Evolutionary conservation across 345 rosid genomes (phyloP).

Genomic region (Geranium rotundifolium): DNA sequence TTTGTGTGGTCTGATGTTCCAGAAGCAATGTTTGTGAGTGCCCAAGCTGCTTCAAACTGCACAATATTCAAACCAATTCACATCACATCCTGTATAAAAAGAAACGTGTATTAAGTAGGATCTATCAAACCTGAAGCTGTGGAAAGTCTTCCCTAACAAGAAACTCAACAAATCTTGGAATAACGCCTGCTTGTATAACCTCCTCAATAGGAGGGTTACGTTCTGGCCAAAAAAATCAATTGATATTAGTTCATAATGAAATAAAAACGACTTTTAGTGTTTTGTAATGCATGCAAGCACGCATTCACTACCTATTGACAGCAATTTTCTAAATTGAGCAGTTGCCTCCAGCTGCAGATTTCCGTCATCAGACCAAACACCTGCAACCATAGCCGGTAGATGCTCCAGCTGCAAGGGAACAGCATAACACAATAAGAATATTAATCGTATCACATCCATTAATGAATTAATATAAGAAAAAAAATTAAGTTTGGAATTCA

Average conservation of each 20-base stretch:
- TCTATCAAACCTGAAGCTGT: conserved; percentile 56
- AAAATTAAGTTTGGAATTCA: neutral
- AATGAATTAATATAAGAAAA: too few relatives aligned
- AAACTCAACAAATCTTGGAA: conserved; percentile 77
- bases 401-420: conserved; percentile 44
- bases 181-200: conserved; percentile 70
- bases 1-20: conserved; percentile 84
- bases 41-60: conserved; percentile 90
- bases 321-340: conserved; percentile 69
- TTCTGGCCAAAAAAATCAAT: conserved; percentile 20
- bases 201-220: conserved; percentile 85
- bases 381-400: conserved; percentile 63
- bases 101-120: neutral
- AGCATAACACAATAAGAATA: neutral
- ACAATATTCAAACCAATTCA: conserved; percentile 5
- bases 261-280: neutral
- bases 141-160: conserved; percentile 73
- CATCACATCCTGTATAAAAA: neutral
- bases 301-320: conserved; percentile 49
- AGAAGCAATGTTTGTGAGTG: conserved; percentile 78
- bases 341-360: conserved; percentile 63
- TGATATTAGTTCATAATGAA: neutral
- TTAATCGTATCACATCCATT: neutral
- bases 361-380: too few relatives aligned
- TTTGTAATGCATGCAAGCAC: neutral